Base-by-base conservation (phyloP, 129 eudicot genomes). In the Solidago caesia region DNA sequence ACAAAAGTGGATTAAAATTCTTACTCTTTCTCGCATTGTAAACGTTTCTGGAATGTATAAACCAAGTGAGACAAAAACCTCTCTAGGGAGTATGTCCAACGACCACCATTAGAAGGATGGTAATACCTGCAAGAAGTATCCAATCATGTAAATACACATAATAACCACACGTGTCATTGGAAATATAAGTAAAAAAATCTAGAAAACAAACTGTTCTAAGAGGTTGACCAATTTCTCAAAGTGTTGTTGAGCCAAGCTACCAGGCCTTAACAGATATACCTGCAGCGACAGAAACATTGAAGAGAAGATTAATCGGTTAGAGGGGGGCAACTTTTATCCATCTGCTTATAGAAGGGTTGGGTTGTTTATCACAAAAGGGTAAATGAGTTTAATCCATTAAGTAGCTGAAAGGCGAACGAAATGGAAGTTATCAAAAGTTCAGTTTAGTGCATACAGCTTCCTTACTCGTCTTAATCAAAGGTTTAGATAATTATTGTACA, bases 71-170 rank as follows among this genome's bases (percentile, higher is more conserved):
- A 86, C 87, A 95, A 84, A 73, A 95, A 84, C 51, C 97, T 83
- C 81, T 95, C 99, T 68, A 95, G 68, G 3, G 96, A 82, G 72
- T 91, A 89, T 48, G 99, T 95, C 99, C 99, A 95, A 45, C 97
- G 99, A 53, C 99, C 99, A 14, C 99, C 99, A 89, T 95, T 95
- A 55, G 99, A 95, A 68, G 99, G 99, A 85, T 95, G 99, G 76
- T 95, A 95, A 75, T 88, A 95, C 78, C 99, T 95, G 80, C n/a
- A 82, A 80, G 27, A 82, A 71, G 75, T 51, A 60, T 9, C 44
- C 39, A 14, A 70, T 55, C 73, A 48, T 47, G 43, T 69, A 70
- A 72, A 7, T 76, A 76, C 49, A 74, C 56, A 72, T 52, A n/a
- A 15, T 61, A 59, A 48, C 29, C 66, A 55, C 21, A 57, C 13